Base-by-base conservation (phyloP, 2,329 filamentous ascomycete species). In the Calonectria ilicicola region DNA sequence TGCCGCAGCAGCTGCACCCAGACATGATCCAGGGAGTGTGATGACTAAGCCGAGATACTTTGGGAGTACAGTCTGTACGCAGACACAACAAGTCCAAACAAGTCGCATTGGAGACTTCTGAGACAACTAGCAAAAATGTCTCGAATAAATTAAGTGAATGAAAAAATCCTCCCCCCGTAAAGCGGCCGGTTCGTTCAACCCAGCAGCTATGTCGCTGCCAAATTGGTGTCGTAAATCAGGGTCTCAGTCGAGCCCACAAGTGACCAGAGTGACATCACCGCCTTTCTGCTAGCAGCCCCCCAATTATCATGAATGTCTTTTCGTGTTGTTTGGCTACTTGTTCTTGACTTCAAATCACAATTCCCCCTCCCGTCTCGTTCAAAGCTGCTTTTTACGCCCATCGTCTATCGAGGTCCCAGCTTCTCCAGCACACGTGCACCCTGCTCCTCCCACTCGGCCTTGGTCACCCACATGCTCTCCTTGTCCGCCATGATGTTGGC, bases 401-500 rank as follows among this genome's bases (percentile, higher is more conserved):
- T 58, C 38, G 67, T 78, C 82, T 89, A 97, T 91, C 96, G 93
- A 64, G 95, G 95, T 17, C 97, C 97, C 80, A 99, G 88, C 89
- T 98, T 99, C 87, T 97, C 95, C 82, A 99, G 86, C 73, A 94
- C 93, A 70, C 93, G 90, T 44, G 93, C 83, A 46, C 97, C 97
- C 83, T 98, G 93, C 86, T 99, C 97, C 81, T 97, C 91, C 97
- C 97, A 99, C 86, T 99, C 97, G 81, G 94, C 90, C 89, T 98
- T 98, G 79, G 93, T 94, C 81, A 99, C 96, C 97, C 97, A 99
- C 97, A 98, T 98, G 84, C 93, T 94, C 84, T 98, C 95, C 87
- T 98, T 98, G 86, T 98, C 96, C 56, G 97, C 96, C 94, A 99
- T 98, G 85, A 99, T 97, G 84, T 98, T 98, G 79, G 97, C 97